Conservation (phyloP, 306 rosid genomes). For the Vigna radiata region DNA sequence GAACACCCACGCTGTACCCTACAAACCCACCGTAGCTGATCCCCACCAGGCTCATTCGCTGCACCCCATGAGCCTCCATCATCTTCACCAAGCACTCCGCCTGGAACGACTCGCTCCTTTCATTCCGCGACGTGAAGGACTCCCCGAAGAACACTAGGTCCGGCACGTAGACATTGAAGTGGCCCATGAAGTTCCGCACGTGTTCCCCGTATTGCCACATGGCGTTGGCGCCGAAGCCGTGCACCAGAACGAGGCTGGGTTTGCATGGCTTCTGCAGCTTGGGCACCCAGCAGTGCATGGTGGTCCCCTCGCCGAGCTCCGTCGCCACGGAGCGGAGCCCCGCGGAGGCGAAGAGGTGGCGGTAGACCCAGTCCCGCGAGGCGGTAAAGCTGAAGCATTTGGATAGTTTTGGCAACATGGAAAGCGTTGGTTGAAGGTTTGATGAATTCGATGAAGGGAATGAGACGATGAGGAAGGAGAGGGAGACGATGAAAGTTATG, state of each 20-base stretch:
- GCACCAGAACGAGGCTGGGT: conserved; percentile 64
- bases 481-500: background rate
- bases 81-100: conserved; percentile 58
- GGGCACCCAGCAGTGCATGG: conserved; percentile 80
- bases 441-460: background rate
- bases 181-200: conserved; percentile 48
- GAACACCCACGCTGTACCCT: conserved; percentile 65
- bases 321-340: conserved; percentile 65
- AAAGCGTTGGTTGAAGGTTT: too few relatives aligned
- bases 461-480: too few relatives aligned
- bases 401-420: conserved; percentile 46
- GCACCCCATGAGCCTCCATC: conserved; percentile 60
- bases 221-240: conserved; percentile 86
- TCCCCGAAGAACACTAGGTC: conserved; percentile 82
- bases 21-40: conserved; percentile 88
- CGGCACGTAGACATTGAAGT: conserved; percentile 74
- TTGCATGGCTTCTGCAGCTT: conserved; percentile 48
- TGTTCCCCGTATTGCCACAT: conserved; percentile 83
- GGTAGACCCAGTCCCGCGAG: conserved; percentile 66
- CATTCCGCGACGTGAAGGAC: conserved; percentile 58
- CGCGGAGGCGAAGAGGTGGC: conserved; percentile 53
- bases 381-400: conserved; percentile 67
- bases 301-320: conserved; percentile 69
- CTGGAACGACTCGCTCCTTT: conserved; percentile 67
- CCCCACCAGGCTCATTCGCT: conserved; percentile 63